Evolutionary conservation across 805 yeast genomes (phyloP), one percentile per base, ranked within the genome.

Genomic region (Saccharomycopsis sp.): DNA sequence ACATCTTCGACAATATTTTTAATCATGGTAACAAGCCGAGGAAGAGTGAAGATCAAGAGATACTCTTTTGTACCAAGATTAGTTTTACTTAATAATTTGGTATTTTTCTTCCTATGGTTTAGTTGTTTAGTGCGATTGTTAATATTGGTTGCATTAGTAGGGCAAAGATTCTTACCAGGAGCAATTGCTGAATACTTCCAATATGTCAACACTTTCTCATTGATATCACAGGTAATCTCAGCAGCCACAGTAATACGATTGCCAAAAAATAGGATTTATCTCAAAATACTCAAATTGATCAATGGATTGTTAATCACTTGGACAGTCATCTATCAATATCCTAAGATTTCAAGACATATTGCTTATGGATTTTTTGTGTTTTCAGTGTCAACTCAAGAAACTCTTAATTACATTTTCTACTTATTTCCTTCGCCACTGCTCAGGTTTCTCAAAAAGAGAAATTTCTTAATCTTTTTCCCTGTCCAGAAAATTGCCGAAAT

Each of bases 111-210:
- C 2, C 58, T 74, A 16, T 74, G 80, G 79, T 53, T 66, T 5
- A 65, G 75, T 23, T 48, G 72, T 76, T 48, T 63, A 60, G 42
- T 67, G 2, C 59, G 90, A 38, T 67, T 79, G 50, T 44, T 69
- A 11, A 60, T 79, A 1, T 61, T 82, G 24, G 61, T 76, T 37
- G 85, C 85, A 1, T 60, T 82, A 21, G 85, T 79, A n/a, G 84
- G 86, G 0, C 60, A 77, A 26, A 67, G 66, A 51, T 81, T 79
- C 52, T 59, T 81, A 17, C 83, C 87, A 1, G 86, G 81, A 4
- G 88, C 86, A 0, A 76, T 82, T 9, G 84, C 85, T 37, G 83
- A 75, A 52, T 81, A 79, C 60, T 73, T 78, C 53, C 43, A 43
- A 14, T 31, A 11, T 9, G 37, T 52, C 2, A 29, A 31, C n/a